Percentiles rank a stretch among this genome's conserved stretches.
phyloP scores from a whole-genome alignment of 1,284 basidiomycete genomes.

The Tylopilus sp. region DNA sequence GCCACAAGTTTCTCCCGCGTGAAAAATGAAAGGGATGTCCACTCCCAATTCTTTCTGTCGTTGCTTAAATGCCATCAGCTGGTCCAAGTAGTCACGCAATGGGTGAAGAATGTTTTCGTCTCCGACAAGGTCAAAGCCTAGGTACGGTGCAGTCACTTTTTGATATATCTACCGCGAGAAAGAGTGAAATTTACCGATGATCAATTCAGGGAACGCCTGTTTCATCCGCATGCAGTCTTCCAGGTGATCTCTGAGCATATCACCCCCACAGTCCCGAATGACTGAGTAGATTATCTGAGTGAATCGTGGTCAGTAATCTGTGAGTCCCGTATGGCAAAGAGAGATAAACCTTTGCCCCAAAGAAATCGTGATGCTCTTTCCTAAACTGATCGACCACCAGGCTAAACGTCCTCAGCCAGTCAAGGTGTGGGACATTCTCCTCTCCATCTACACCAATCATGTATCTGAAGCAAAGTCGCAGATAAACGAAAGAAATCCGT shows the following conservation, averaged over 20 bases:
- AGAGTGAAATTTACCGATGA: constrained; percentile 45
- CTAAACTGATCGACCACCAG: constrained; percentile 52
- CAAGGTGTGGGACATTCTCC: constrained; percentile 53
- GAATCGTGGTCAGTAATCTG: background rate
- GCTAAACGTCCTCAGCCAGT: constrained; percentile 57
- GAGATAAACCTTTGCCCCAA: constrained; percentile 53
- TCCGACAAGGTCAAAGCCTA: constrained; percentile 78
- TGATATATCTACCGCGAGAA: background rate
- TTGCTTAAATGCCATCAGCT: constrained; percentile 56
- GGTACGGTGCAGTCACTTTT: background rate
- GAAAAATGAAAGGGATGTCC: constrained; percentile 73
- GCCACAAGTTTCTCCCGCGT: constrained; percentile 73
- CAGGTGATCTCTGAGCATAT: constrained; percentile 60
- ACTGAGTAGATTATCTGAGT: constrained; percentile 68
- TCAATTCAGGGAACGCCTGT: constrained; percentile 67
- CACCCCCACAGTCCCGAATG: constrained; percentile 50
- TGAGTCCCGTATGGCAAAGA: constrained; percentile 6
- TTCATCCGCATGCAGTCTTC: constrained; percentile 72
- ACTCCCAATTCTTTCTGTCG: constrained; percentile 54
- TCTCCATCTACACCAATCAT: constrained; percentile 57
- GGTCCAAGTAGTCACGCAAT: constrained; percentile 59
- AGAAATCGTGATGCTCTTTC: constrained; percentile 55
- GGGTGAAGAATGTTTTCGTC: constrained; percentile 63
- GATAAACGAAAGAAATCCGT: background rate
- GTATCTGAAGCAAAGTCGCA: constrained; percentile 27